phyloP scores from a whole-genome alignment of 805 yeast genomes.

The Saccharomycopsis sp. region DNA sequence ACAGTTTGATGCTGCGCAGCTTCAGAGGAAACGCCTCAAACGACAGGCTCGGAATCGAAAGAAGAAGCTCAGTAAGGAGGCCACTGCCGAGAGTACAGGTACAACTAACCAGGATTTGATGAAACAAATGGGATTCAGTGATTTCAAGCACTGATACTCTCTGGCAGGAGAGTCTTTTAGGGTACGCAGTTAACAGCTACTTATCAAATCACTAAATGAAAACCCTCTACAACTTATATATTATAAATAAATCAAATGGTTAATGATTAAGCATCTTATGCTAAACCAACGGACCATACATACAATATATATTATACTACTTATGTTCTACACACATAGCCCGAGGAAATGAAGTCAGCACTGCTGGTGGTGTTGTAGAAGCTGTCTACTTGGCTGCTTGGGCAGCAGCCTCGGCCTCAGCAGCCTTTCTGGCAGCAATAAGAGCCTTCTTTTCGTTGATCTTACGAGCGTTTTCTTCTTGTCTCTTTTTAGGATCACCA shows the following conservation, averaged over 20 bases:
- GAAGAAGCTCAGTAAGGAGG: constrained; percentile 4
- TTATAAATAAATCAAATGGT: too few relatives aligned
- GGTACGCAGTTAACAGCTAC: too few relatives aligned
- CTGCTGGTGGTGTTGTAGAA: not conserved
- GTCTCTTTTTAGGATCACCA: constrained; percentile 82
- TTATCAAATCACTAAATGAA: too few relatives aligned
- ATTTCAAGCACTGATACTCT: constrained; percentile 1
- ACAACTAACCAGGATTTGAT: not conserved
- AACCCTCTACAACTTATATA: too few relatives aligned
- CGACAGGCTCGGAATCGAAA: constrained; percentile 5
- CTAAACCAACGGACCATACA: not conserved
- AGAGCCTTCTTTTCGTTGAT: constrained; percentile 84
- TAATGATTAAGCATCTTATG: too few relatives aligned
- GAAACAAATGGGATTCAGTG: constrained; percentile 12
- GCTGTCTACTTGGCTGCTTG: not conserved
- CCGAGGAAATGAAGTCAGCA: not conserved
- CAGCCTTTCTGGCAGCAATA: constrained; percentile 52
- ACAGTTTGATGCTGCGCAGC: constrained; percentile 7
- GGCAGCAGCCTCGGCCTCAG: constrained; percentile 21
- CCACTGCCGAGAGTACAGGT: not conserved
- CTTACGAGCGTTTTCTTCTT: constrained; percentile 85
- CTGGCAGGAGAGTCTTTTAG: too few relatives aligned
- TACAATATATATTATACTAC: constrained; percentile 3
- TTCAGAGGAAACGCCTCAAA: not conserved
- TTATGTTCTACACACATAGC: constrained; percentile 2